Evolutionary conservation across 257 asterid genomes (phyloP).

Genomic region (Petrea volubilis): DNA sequence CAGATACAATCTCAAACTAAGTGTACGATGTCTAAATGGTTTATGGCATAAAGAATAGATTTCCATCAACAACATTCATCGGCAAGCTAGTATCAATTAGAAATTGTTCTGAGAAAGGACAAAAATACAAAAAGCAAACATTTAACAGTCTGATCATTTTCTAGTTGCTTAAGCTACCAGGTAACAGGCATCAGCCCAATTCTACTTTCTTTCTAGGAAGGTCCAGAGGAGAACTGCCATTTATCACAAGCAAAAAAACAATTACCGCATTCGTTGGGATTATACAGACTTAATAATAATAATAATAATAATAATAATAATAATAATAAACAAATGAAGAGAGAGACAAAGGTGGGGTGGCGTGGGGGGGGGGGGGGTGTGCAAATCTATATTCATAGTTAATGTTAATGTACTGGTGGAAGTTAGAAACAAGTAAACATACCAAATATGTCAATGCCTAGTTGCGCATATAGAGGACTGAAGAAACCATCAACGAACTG

Average conservation of each 20-base stretch:
- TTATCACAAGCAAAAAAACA: neutral
- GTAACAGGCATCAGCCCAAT: neutral
- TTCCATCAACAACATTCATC: neutral
- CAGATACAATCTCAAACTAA: neutral
- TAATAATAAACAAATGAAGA: no score
- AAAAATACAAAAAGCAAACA: neutral
- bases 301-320: no score
- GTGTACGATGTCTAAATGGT: neutral
- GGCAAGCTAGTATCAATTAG: neutral
- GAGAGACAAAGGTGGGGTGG: no score
- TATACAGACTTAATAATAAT: neutral
- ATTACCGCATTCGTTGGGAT: neutral
- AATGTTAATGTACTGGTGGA: neutral
- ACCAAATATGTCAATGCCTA: conserved; percentile 90
- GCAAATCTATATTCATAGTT: no score
- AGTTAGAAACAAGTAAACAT: conserved; percentile 19
- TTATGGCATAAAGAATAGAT: neutral
- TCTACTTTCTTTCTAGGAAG: neutral
- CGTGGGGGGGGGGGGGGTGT: no score
- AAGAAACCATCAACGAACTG: conserved; percentile 98
- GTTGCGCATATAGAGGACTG: conserved; percentile 84
- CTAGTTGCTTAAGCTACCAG: neutral
- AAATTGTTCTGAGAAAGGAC: neutral
- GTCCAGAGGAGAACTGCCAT: neutral
- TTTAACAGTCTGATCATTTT: conserved; percentile 3